phyloP scores from a whole-genome alignment of 208 protist species.

The Leishmania gerbilli region DNA sequence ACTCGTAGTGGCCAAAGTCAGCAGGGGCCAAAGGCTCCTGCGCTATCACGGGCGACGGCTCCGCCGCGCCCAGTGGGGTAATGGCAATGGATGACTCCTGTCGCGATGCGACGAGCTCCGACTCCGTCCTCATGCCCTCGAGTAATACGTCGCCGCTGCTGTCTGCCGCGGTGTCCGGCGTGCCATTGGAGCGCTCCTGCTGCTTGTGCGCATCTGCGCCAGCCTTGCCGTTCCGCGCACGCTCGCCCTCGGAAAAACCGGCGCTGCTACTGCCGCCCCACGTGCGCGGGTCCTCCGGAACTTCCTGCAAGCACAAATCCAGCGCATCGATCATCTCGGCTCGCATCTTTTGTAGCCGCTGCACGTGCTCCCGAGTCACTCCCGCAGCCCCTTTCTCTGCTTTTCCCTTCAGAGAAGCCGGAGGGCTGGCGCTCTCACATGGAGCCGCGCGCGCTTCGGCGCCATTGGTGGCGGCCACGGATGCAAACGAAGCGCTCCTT shows the following conservation, averaged over 20 bases:
- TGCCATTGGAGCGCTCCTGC: neutral
- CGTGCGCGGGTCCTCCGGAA: conserved; percentile 37
- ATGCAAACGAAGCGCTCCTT: neutral
- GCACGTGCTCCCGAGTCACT: conserved; percentile 8
- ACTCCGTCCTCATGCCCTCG: conserved; percentile 6
- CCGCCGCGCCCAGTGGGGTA: neutral
- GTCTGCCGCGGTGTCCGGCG: conserved; percentile 5
- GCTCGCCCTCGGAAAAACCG: neutral
- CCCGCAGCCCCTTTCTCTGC: neutral
- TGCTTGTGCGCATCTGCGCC: neutral
- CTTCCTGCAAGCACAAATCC: conserved; percentile 79
- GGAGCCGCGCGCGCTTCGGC: neutral
- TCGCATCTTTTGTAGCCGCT: conserved; percentile 43
- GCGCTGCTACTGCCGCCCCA: conserved; percentile 10
- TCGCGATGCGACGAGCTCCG: neutral
- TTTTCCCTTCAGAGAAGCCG: neutral
- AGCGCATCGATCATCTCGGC: conserved; percentile 78
- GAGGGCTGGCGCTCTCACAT: neutral
- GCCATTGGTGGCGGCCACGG: neutral
- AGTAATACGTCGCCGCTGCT: conserved; percentile 1
- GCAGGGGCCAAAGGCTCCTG: neutral
- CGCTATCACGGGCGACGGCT: neutral
- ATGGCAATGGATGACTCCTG: conserved; percentile 14
- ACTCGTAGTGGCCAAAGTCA: conserved; percentile 41
- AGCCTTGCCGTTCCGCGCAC: conserved; percentile 7